Base-by-base conservation (phyloP, 495 filamentous ascomycete species). In the Penicillium mononematosum region DNA sequence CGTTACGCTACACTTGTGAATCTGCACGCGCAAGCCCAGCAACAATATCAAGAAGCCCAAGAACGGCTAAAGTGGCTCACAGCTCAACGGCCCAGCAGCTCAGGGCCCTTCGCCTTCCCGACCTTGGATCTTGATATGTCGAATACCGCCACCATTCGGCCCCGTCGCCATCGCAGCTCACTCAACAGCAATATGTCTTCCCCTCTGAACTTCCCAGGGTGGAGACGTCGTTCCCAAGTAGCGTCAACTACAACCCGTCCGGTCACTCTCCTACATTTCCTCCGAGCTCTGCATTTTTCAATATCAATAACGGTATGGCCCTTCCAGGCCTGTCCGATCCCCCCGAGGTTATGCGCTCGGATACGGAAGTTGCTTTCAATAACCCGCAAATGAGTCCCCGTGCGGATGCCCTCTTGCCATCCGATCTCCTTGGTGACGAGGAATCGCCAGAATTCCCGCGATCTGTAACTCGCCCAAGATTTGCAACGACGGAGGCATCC, bases 351-450 rank as follows among this genome's bases (percentile, higher is more conserved):
- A 61, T 70, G 53, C 77, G 72, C 31, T 68, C 69, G 31, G 77
- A 81, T 31, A 65, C 65, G 8, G 81, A 82, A 42, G 47, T 68
- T 16, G 72, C 85, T 42, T 81, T 79, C 50, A 84, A 73, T 38
- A 82, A 85, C 41, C 86, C 84, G 19, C 87, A 89, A 31, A 88
- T 94, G 70, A 93, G 90, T 61, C 91, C 91, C 25, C 88, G 88
- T 12, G 91, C 91, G 9, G 83, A 89, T 48, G 79, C 87, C 22
- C 76, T 94, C 25, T 74, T 96, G 24, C 91, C 91, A 22, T 91
- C 89, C 1, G 88, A 89, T 59, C 83, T 96, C 53, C 85, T 96
- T 60, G 72, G 88, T 3, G 83, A 91, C 56, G 90, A 92, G 45
- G 90, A 92, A 55, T 78, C 78, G 7, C 80, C 84, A 1, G 75